Conservation (phyloP, 1,139 yeast genomes). For the Candida gigantensis region DNA sequence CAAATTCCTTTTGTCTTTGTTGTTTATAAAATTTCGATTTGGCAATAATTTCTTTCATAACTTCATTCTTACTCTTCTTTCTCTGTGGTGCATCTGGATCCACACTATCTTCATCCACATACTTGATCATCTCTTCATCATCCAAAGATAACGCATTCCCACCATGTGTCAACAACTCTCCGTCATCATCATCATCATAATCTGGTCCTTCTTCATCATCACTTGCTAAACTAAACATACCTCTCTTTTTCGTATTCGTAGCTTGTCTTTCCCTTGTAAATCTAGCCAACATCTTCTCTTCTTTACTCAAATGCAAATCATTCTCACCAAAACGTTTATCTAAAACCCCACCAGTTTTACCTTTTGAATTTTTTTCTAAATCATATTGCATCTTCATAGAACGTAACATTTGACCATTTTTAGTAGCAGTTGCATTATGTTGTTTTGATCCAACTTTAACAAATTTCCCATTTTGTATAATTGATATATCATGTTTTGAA, state of each 20-base stretch:
- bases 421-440: constrained; percentile 39
- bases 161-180: constrained; percentile 67
- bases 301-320: constrained; percentile 68
- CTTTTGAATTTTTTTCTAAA: constrained; percentile 57
- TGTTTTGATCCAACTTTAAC: constrained; percentile 58
- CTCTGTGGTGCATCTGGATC: constrained; percentile 39
- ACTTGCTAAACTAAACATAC: constrained; percentile 62
- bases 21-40: constrained; percentile 88
- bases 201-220: constrained; percentile 67
- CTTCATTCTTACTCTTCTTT: constrained; percentile 88
- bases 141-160: constrained; percentile 67
- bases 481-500: constrained; percentile 65
- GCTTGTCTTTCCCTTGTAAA: constrained; percentile 85
- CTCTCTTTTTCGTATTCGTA: constrained; percentile 43
- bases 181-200: constrained; percentile 45
- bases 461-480: constrained; percentile 52
- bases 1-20: constrained; percentile 81
- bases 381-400: constrained; percentile 70
- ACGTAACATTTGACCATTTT: constrained; percentile 78
- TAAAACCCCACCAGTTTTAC: constrained; percentile 73
- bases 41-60: constrained; percentile 95
- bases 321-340: constrained; percentile 95
- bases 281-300: constrained; percentile 93
- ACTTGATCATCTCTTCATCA: constrained; percentile 39
- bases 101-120: constrained; percentile 37